These are phyloP conservation scores for Ceratocystis huliohia DNA, from an alignment of 2,329 filamentous ascomycete species.

Conservation along the genomic window DNA sequence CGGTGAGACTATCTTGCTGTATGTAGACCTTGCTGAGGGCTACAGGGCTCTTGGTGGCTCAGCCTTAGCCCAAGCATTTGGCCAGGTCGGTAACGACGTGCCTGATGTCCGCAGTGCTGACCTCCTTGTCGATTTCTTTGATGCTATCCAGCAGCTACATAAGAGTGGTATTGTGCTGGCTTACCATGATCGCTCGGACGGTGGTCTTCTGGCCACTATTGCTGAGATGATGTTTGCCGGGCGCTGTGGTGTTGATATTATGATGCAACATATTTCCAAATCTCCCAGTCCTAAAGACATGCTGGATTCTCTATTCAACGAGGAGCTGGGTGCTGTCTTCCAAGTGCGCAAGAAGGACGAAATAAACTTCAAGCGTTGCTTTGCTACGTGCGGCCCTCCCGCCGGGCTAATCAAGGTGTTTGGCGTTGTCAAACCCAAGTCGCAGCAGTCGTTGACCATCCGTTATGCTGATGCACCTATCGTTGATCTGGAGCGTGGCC, in stretches of 20 bases:
- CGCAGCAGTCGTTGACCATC: conserved; percentile 66
- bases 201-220: conserved; percentile 78
- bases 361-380: conserved; percentile 74
- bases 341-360: conserved; percentile 80
- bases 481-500: conserved; percentile 53
- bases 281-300: conserved; percentile 51
- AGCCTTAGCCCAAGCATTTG: conserved; percentile 77
- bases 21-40: conserved; percentile 76
- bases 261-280: conserved; percentile 60
- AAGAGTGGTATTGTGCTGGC: conserved; percentile 58
- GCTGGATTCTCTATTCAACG: conserved; percentile 77
- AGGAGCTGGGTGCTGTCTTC: conserved; percentile 92
- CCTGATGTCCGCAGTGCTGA: conserved; percentile 78
- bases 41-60: conserved; percentile 79
- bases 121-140: conserved; percentile 78
- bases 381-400: conserved; percentile 78
- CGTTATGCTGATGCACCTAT: conserved; percentile 57
- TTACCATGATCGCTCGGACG: conserved; percentile 90
- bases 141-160: conserved; percentile 59
- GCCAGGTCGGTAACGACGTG: conserved; percentile 68
- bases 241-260: conserved; percentile 73
- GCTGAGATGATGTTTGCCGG: conserved; percentile 98
- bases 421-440: conserved; percentile 55
- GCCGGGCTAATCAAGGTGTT: conserved; percentile 72
- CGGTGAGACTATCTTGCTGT: conserved; percentile 77